These are phyloP conservation scores for Ogataea paradorogensis DNA, from an alignment of 805 yeast species.

Conservation along the genomic window DNA sequence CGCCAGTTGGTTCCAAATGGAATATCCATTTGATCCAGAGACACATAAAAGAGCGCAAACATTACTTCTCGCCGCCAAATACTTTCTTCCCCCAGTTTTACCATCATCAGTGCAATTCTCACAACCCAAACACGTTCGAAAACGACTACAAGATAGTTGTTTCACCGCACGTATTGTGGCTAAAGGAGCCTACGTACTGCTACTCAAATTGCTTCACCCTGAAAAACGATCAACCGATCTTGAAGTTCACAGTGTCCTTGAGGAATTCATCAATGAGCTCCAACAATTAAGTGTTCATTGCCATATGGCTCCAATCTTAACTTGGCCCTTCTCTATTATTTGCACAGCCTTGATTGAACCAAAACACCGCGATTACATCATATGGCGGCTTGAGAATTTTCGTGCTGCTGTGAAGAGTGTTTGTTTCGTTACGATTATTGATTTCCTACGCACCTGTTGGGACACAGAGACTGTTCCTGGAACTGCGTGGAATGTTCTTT, in stretches of 20 bases:
- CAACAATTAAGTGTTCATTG: constrained; percentile 13
- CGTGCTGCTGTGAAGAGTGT: constrained; percentile 7
- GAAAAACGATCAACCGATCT: constrained; percentile 3
- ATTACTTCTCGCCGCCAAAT: constrained; percentile 8
- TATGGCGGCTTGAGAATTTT: constrained; percentile 12
- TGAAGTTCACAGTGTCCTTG: constrained; percentile 11
- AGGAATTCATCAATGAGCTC: constrained; percentile 7
- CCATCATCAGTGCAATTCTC: constrained; percentile 12
- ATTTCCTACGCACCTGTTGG: constrained; percentile 17
- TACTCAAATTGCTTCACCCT: constrained; percentile 15
- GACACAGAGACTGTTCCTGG: constrained; percentile 6
- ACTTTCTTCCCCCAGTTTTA: constrained; percentile 18
- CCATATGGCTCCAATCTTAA: constrained; percentile 6
- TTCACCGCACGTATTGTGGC: constrained; percentile 13
- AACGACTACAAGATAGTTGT: constrained; percentile 18
- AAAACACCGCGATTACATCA: constrained; percentile 12
- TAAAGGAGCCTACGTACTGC: constrained; percentile 11
- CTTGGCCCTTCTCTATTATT: constrained; percentile 19
- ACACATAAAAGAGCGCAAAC: constrained; percentile 3
- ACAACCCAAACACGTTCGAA: constrained; percentile 19
- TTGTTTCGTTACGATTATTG: constrained; percentile 11
- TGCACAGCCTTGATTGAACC: constrained; percentile 14
- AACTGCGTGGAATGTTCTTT: constrained; percentile 1
- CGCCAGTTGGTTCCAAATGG: constrained; percentile 32
- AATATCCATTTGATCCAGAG: constrained; percentile 11